Evolutionary conservation across 345 rosid species (phyloP).

Genomic region (Eucalyptus cloeziana): DNA sequence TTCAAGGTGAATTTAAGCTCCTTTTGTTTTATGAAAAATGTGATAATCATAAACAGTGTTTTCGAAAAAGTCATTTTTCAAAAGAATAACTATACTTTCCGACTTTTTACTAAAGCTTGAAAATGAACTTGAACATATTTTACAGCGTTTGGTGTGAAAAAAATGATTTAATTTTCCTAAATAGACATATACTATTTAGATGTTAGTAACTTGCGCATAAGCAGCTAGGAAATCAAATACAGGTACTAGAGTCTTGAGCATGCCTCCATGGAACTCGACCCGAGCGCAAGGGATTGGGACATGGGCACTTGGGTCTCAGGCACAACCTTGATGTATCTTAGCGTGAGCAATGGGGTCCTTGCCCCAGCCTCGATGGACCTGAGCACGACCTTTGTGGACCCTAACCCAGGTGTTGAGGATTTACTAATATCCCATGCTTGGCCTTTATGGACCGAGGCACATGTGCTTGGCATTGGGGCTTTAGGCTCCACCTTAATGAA

Average conservation of each 20-base stretch:
- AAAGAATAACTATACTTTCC: too few relatives aligned
- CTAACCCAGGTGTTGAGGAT: background rate
- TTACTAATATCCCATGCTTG: background rate
- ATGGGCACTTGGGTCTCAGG: background rate
- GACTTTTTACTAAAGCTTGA: too few relatives aligned
- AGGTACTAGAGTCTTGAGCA: rapidly evolving
- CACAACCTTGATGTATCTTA: background rate
- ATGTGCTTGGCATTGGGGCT: background rate
- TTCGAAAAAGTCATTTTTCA: background rate
- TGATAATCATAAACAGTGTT: background rate
- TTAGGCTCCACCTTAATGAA: background rate
- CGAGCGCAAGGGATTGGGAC: rapidly evolving
- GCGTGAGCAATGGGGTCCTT: background rate
- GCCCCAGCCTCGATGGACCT: background rate
- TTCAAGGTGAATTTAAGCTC: background rate
- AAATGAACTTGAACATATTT: too few relatives aligned
- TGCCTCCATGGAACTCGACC: background rate
- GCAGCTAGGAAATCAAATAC: background rate
- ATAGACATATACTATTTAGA: too few relatives aligned
- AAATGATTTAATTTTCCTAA: too few relatives aligned
- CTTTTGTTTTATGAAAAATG: too few relatives aligned
- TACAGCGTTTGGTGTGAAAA: background rate
- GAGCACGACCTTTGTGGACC: background rate
- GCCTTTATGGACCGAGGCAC: background rate
- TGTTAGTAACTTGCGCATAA: background rate